Base-by-base conservation (phyloP, 495 filamentous ascomycete species). In the Parmelia sp. region DNA sequence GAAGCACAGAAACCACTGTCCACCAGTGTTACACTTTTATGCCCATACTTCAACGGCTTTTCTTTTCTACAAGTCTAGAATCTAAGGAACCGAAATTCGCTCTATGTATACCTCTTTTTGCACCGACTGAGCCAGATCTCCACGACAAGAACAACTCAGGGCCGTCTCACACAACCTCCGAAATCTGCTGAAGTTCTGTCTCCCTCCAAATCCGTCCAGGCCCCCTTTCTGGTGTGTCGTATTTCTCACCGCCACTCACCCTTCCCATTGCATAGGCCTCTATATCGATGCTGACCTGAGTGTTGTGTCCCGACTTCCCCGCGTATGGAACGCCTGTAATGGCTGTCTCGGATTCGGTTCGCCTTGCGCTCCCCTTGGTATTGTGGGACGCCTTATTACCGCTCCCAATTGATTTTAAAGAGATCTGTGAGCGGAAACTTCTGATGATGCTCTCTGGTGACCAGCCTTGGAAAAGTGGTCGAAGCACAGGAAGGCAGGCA, bases 401-500 rank as follows among this genome's bases (percentile, higher is more conserved):
- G 33, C 51, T 55, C 4, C 51, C 51, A 5, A 7, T 3, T 3
- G 51, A 55, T 21, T 8, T 33, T 7, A 55, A n/a, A n/a, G 51
- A 33, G 1, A 55, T 31, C 27, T 33, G 29, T 55, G 51, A 55
- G 27, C 51, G 51, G 7, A 55, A 33, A 55, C 51, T 55, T 17
- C 51, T 55, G 29, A 55, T 33, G 51, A 55, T 33, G 17, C 51
- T 55, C 29, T 55, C 51, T 21, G 29, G 51, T n/a, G 51, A 55
- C 51, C 27, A 55, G 31, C 12, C 36, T 29, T 57, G 51, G 15
- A 84, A 73, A 7, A 81, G 73, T 8, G 79, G 79, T 33, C 78
- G 77, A 14, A 80, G 75, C 15, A 75, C 79, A 51, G 78, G 78
- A 10, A 81, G 76, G 61, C 76, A 78, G 15, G 75, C 79, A 55